A percentile compares a stretch with the other conserved stretches of the same genome.
Conservation (phyloP, 768 basidiomycete genomes). For the Trametes meyenii region DNA sequence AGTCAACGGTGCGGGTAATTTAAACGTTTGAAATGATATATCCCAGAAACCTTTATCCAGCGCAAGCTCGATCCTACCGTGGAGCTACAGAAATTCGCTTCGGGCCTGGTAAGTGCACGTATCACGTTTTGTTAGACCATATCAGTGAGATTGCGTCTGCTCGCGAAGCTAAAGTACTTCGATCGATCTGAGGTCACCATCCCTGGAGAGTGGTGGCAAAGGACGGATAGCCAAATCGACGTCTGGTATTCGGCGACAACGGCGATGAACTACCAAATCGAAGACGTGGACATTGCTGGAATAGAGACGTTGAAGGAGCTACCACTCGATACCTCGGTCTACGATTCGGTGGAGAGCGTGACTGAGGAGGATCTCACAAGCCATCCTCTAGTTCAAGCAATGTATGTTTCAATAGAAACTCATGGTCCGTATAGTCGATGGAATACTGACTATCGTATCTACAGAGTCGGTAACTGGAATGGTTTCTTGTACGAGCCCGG, state of each 20-base stretch:
- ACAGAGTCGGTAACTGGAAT: constrained; percentile 9
- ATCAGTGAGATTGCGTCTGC: not conserved
- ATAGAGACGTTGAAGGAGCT: not conserved
- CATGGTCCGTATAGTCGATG: not conserved
- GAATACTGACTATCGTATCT: not conserved
- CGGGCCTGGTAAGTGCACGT: not conserved
- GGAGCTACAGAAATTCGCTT: not conserved
- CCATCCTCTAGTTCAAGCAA: not conserved
- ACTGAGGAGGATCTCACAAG: constrained; percentile 3
- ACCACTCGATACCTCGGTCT: not conserved
- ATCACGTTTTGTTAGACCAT: not conserved
- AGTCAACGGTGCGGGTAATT: too few species aligned
- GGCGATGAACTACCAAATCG: too few species aligned
- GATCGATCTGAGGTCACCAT: not conserved
- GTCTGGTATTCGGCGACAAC: too few species aligned
- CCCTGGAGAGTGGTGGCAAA: not conserved
- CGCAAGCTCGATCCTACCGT: not conserved
- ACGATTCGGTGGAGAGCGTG: not conserved
- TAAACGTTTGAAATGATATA: not conserved
- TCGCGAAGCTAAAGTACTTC: not conserved
- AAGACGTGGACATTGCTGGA: too few species aligned
- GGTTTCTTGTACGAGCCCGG: not conserved
- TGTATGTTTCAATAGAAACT: not conserved
- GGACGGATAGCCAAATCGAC: too few species aligned
- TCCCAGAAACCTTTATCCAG: not conserved